phyloP scores from a whole-genome alignment of 768 basidiomycete species.

The Naganishia onofrii region DNA sequence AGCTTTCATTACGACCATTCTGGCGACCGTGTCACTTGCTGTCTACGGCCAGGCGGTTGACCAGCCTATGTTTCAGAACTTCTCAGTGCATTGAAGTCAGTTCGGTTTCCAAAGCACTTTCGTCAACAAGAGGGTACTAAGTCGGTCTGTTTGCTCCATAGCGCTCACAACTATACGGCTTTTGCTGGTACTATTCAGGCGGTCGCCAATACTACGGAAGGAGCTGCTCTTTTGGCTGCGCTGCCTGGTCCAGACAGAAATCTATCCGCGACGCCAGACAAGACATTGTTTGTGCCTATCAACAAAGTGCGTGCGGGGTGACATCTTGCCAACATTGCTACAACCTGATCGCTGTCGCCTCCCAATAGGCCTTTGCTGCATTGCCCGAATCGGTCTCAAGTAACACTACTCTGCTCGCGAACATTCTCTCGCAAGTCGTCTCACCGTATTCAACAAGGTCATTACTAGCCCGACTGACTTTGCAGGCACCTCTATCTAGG shows the following conservation, averaged over 20 bases:
- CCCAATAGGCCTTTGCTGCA: constrained; percentile 52
- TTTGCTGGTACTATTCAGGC: constrained; percentile 54
- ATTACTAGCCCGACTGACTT: neutral
- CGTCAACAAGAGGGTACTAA: no score
- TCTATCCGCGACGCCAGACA: no score
- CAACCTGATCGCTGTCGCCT: constrained; percentile 55
- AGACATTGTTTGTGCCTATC: constrained; percentile 32
- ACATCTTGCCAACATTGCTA: constrained; percentile 60
- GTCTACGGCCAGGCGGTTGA: neutral
- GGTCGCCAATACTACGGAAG: constrained; percentile 57
- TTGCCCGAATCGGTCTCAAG: constrained; percentile 51
- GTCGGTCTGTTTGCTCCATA: neutral
- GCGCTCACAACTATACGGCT: constrained; percentile 34
- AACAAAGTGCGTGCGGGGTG: constrained; percentile 33
- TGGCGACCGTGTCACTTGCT: neutral
- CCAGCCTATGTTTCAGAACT: constrained; percentile 21
- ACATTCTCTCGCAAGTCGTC: constrained; percentile 54
- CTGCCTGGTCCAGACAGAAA: constrained; percentile 42
- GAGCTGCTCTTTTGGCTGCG: constrained; percentile 55
- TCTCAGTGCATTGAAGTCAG: constrained; percentile 44
- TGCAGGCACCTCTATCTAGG: neutral
- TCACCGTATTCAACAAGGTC: constrained; percentile 34
- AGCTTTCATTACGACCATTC: neutral
- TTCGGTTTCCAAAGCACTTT: neutral
- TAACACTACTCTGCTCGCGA: constrained; percentile 54